These are phyloP conservation scores for Fusarium lyarnte DNA, from an alignment of 2,329 filamentous ascomycete genomes.

Conservation along the genomic window DNA sequence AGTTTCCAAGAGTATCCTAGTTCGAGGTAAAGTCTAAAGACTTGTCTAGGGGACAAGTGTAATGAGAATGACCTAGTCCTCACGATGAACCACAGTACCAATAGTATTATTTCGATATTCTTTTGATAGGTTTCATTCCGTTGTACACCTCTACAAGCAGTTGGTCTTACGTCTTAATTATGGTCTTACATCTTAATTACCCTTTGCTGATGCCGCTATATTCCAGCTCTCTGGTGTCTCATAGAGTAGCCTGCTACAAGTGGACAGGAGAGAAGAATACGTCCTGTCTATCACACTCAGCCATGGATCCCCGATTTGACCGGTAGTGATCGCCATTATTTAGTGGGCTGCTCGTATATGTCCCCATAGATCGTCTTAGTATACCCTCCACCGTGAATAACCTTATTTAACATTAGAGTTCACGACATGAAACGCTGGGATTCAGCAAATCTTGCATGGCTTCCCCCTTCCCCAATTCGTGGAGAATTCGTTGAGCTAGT, in stretches of 20 bases:
- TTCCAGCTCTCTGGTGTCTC: too few relatives aligned
- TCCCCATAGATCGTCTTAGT: not conserved
- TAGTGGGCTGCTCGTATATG: not conserved
- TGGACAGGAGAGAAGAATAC: fast-evolving
- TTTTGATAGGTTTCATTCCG: fast-evolving
- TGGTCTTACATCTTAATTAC: fast-evolving
- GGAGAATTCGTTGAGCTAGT: not conserved
- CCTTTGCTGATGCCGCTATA: fast-evolving
- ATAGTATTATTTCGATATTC: not conserved
- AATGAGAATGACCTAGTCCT: not conserved
- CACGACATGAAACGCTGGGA: not conserved
- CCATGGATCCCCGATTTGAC: not conserved
- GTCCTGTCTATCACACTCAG: not conserved
- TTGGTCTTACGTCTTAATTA: fast-evolving
- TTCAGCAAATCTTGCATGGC: not conserved
- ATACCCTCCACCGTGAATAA: not conserved
- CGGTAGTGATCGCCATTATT: too few relatives aligned
- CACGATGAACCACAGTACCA: too few relatives aligned
- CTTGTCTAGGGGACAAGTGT: fast-evolving
- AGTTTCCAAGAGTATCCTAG: not conserved
- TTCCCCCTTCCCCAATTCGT: not conserved
- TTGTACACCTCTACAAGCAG: fast-evolving
- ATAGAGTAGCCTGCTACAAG: too few relatives aligned
- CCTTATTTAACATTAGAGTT: not conserved
- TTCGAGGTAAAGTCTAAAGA: fast-evolving